Evolutionary conservation across 495 filamentous ascomycete genomes (phyloP), one percentile per base, ranked within the genome.

Genomic region (Penicillium odoratum): DNA sequence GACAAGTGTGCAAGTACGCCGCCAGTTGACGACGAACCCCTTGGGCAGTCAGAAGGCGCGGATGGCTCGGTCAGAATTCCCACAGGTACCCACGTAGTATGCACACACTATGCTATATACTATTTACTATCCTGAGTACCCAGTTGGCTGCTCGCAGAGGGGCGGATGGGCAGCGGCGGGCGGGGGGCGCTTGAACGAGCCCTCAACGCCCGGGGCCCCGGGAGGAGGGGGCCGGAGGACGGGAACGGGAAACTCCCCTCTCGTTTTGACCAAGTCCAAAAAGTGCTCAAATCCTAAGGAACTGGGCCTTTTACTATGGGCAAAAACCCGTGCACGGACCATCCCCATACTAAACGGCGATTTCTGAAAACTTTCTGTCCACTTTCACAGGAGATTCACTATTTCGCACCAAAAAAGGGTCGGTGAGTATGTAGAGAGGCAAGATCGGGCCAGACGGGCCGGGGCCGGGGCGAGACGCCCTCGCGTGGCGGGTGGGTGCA

Each of bases 361-460:
- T 49, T 53, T 55, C 48, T 44, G 7, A 18, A 31, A 33, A 26
- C 36, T 48, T 48, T 53, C 30, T 62, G 45, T 48, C 9, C 40
- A 40, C 33, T 6, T 42, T 31, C 11, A 52, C 49, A 40, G 11
- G 31, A 33, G 5, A 33, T 33, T 33, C 31, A 33, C 31, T 10
- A 40, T 34, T 18, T 43, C n/a, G 18, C 8, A 9, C 26, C 46
- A 25, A 64, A 64, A 50, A 11, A 7, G 13, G 7, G 53, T 63
- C 56, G 63, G 61, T 53, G 63, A 30, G 56, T 63, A 56, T 63
- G 46, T 67, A 53, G 61, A 54, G 46, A 63, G 47, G 43, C 9
- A 40, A 61, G 61, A 49, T 18, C n/a, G 43, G 43, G 43, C 43
- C n/a, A 21, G 43, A 45, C 43, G 43, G 43, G 9, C 43, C 43